Evolutionary conservation across 2,329 filamentous ascomycete genomes (phyloP), one percentile per base, ranked within the genome.

Genomic region (Cladosporium sp.): DNA sequence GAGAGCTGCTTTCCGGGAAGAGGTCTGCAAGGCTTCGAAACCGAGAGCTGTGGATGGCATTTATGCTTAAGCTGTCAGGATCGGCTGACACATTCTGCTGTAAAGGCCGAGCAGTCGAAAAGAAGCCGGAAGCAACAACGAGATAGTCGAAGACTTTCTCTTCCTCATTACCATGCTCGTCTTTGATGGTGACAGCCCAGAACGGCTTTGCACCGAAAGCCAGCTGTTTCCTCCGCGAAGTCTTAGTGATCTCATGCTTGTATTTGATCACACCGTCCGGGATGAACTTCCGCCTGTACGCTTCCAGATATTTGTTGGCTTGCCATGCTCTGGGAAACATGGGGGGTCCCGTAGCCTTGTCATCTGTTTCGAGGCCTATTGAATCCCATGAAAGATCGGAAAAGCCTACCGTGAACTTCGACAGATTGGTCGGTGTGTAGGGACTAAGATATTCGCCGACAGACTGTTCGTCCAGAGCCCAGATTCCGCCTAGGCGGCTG

Each of bases 251-350:
- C 51, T 59, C 54, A 16, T 40, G 50, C 5, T 45, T 30, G 32
- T 77, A 73, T 1, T 83, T 66, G 5, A 77, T 70, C 40, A 84
- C 55, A 1, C 73, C 70, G 1, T 66, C 57, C 8, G 69, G 61
- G 5, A 82, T 71, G 63, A 87, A 88, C 38, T 69, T 74, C 30
- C 78, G 66, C 4, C 73, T 59, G 62, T 93, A 94, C 4, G 69
- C 71, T 55, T 83, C 73, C 6, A 93, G 72, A 63, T 94, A 94
- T 19, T 71, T 72, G 1, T 87, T 86, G 3, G 92, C 80, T 69
- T 88, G 82, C 81, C 85, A 88, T 0, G 87, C 88, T 32, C 77
- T 81, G 1, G 88, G 88, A 41, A 93, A 83, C 65, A 85, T 76
- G 1, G 84, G 82, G 20, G 43, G 20, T 32, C 18, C 45, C 7